Evolutionary conservation across 768 basidiomycete genomes (phyloP), one percentile per base, ranked within the genome.

Genomic region (Boletus fagicola): DNA sequence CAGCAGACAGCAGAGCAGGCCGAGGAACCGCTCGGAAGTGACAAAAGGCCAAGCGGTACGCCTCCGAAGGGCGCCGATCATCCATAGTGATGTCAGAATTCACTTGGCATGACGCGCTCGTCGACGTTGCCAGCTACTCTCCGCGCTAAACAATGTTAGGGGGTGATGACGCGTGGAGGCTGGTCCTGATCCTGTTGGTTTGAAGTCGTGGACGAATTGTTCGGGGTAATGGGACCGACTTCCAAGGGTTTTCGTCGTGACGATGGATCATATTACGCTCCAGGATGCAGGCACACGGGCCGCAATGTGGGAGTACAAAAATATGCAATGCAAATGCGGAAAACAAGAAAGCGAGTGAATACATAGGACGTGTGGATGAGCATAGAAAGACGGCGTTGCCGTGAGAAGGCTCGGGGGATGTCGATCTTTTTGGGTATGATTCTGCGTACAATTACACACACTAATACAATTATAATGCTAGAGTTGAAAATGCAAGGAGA

Each of bases 391-490:
- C 3, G 9, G 38, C 47, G 13, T 30, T n/a, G 31, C 20, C 53
- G 38, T 62, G 63, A 39, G 56, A 62, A 40, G 20, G 4, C 15
- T 26, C 40, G 0, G 36, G 28, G 42, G 49, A 42, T 38, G 53
- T 40, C 44, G 50, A 31, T 51, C 28, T 64, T 54, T 54, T 43
- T 49, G 31, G 55, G 55, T 54, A 58, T 31, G 54, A 56, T 59
- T 66, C 45, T 68, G 54, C 49, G 53, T 64, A 69, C 62, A 60
- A 60, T 49, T 61, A 68, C 63, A 70, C 49, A 70, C 16, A 13
- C 51, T 60, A 60, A 68, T 65, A 68, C 57, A 28, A 36, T 62
- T 57, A 63, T 68, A 50, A 68, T 33, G 12, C 68, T 60, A 62
- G 24, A 24, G 45, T 42, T 42, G 56, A 45, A 35, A 39, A 49